phyloP scores from a whole-genome alignment of 2,329 filamentous ascomycete species.

The Coniosporium tulheliwenetii region DNA sequence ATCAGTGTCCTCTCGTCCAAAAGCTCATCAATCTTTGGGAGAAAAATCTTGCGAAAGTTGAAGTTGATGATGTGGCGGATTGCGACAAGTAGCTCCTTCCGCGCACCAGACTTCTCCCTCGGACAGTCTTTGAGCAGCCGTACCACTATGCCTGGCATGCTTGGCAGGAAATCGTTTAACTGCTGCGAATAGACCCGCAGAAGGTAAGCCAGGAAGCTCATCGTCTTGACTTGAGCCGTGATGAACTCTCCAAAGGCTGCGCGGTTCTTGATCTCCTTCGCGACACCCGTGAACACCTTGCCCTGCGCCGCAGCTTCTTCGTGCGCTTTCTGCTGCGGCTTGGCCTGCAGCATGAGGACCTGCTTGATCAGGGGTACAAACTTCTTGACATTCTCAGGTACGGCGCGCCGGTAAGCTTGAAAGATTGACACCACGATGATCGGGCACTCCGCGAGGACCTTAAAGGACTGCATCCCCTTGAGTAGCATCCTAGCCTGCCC shows the following conservation, averaged over 20 bases:
- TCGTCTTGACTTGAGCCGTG: constrained; percentile 95
- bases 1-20: constrained; percentile 89
- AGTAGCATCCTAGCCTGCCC: constrained; percentile 66
- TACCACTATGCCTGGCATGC: constrained; percentile 77
- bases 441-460: constrained; percentile 90
- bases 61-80: constrained; percentile 99
- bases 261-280: constrained; percentile 82
- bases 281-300: constrained; percentile 82
- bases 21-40: constrained; percentile 87
- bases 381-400: constrained; percentile 69
- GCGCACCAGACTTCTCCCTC: constrained; percentile 77
- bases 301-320: constrained; percentile 64
- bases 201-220: constrained; percentile 94
- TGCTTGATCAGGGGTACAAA: constrained; percentile 92
- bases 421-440: constrained; percentile 99
- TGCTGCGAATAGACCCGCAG: constrained; percentile 78
- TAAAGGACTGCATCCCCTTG: constrained; percentile 97
- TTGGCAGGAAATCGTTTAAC: constrained; percentile 72
- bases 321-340: constrained; percentile 85
- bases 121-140: constrained; percentile 86
- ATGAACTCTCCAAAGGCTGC: constrained; percentile 95
- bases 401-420: constrained; percentile 71
- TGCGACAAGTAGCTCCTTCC: constrained; percentile 90
- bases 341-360: constrained; percentile 76
- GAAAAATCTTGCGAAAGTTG: constrained; percentile 89